Base-by-base conservation (phyloP, 495 filamentous ascomycete species). In the Talaromyces trachyspermus region DNA sequence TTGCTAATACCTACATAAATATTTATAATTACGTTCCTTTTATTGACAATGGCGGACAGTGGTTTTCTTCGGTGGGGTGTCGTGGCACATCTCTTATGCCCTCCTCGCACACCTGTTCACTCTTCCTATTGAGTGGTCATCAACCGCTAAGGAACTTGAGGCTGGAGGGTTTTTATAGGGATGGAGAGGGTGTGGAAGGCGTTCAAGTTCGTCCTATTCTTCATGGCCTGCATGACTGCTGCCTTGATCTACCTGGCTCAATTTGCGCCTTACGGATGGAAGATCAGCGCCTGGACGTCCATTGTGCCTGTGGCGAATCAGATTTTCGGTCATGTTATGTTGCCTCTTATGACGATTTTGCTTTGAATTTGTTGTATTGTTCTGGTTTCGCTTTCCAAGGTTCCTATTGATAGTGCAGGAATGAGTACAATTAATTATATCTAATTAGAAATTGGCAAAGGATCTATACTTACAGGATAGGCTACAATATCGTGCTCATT, bases 91-190 rank as follows among this genome's bases (percentile, higher is more conserved):
- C 23, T 64, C 60, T 9, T 60, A 63, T 43, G 67, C 69, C n/a
- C 59, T 73, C 24, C 59, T 74, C 1, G 55, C 68, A 2, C 71
- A 75, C 58, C 71, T 75, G 71, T 72, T 75, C 54, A 59, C 61
- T 29, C 55, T 74, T 49, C 56, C 71, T 54, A 74, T 75, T 64
- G 60, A 57, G 26, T 75, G 72, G 71, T 72, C 70, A 37, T 66
- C 71, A 19, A 74, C 71, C 12, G 49, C 59, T 22, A 74, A 74
- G 55, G 71, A 74, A 63, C 78, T 76, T 40, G 80, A 85, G 60
- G 79, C 83, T 57, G 80, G 78, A 25, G 86, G 86, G 56, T 89
- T 89, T 89, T 88, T 60, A 83, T 84, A 42, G 86, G 89, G 51
- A 78, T 86, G 23, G 85, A 85, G 2, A 86, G 83, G 63, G 81